phyloP scores from a whole-genome alignment of 441 rosid species.

The Pelargonium citronellum region DNA sequence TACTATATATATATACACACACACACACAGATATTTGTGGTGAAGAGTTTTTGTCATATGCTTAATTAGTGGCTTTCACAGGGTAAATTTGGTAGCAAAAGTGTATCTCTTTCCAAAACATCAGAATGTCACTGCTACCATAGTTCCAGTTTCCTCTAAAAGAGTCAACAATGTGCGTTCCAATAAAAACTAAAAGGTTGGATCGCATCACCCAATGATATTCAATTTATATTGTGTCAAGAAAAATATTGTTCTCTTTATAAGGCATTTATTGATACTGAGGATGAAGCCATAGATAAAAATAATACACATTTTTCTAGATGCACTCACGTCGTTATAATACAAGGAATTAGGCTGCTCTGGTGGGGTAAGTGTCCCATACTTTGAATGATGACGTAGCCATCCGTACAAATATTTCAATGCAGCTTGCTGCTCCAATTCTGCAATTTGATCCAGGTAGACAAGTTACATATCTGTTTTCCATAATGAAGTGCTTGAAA shows the following conservation, averaged over 20 bases:
- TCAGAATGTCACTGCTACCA: neutral
- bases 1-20: no score
- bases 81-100: neutral
- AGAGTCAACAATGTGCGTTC: neutral
- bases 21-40: neutral
- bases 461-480: conserved; percentile 9
- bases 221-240: conserved; percentile 3
- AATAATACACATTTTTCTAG: neutral
- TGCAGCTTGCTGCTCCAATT: conserved; percentile 92
- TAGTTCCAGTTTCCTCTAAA: neutral
- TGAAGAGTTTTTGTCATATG: neutral
- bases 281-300: conserved; percentile 6
- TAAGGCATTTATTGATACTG: conserved; percentile 13
- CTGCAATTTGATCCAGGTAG: conserved; percentile 37
- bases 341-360: conserved; percentile 60
- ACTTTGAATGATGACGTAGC: conserved; percentile 80
- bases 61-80: neutral
- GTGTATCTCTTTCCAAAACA: neutral
- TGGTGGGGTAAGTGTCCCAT: conserved; percentile 61
- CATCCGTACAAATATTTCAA: conserved; percentile 88
- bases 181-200: neutral
- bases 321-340: conserved; percentile 72
- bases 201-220: neutral
- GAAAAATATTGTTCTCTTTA: conserved; percentile 1
- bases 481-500: conserved; percentile 7